A percentile compares a stretch with the other conserved stretches of the same genome.
Evolutionary conservation across 2,329 filamentous ascomycete species (phyloP).

Genomic region (Byssochlamys sp.): DNA sequence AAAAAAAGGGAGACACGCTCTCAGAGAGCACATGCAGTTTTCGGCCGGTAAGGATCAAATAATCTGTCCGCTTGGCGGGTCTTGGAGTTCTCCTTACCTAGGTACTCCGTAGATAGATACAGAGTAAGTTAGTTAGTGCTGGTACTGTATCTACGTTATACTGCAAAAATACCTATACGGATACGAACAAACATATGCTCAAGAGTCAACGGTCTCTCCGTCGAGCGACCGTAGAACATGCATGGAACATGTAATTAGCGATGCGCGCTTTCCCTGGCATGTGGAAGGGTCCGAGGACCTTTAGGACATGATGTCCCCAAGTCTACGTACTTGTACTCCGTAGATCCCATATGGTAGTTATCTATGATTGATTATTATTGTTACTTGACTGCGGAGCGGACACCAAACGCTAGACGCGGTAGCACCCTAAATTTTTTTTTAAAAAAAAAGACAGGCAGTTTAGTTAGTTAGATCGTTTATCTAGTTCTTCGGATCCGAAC

Average conservation of each 20-base stretch:
- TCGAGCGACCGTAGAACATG: conserved; percentile 29
- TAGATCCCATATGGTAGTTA: too few relatives aligned
- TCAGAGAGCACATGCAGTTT: neutral
- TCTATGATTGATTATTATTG: too few relatives aligned
- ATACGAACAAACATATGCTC: neutral
- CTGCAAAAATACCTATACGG: neutral
- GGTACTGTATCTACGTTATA: conserved; percentile 17
- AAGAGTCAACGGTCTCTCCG: conserved; percentile 9
- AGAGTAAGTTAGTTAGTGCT: conserved; percentile 24
- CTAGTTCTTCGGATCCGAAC: neutral
- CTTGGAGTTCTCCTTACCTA: conserved; percentile 19
- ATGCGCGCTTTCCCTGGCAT: neutral
- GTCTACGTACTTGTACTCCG: too few relatives aligned
- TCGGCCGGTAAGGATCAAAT: neutral
- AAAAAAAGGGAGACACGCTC: neutral
- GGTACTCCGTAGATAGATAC: too few relatives aligned
- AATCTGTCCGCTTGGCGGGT: neutral
- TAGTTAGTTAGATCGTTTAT: neutral
- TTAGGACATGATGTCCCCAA: neutral
- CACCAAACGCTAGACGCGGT: neutral
- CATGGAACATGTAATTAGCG: conserved; percentile 22
- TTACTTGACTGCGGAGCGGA: neutral
- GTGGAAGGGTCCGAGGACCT: neutral
- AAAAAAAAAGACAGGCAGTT: neutral
- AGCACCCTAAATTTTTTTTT: neutral